Evolutionary conservation across 2,329 filamentous ascomycete species (phyloP).

Genomic region (Diaporthe ilicicola): DNA sequence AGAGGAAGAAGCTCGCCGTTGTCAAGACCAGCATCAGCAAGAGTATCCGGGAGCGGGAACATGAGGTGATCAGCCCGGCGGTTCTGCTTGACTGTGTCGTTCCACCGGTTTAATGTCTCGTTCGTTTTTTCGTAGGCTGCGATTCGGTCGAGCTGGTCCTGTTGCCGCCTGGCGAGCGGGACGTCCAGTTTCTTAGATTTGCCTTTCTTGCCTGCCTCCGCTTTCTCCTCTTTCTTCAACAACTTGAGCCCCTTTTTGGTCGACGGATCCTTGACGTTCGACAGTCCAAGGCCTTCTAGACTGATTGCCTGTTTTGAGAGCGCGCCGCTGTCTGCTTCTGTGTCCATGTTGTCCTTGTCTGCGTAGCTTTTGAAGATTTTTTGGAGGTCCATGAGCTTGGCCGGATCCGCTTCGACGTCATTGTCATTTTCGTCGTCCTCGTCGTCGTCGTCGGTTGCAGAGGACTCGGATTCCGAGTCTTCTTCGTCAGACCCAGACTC

Average conservation of each 20-base stretch:
- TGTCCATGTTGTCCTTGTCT: conserved; percentile 68
- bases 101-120: conserved; percentile 89
- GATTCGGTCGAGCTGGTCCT: conserved; percentile 82
- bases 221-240: conserved; percentile 69
- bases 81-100: conserved; percentile 94
- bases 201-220: conserved; percentile 58
- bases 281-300: conserved; percentile 76
- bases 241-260: conserved; percentile 84
- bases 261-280: conserved; percentile 75
- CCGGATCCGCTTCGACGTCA: conserved; percentile 55
- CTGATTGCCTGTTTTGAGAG: conserved; percentile 73
- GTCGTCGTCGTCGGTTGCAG: conserved; percentile 40
- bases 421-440: conserved; percentile 60
- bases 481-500: conserved; percentile 56
- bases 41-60: conserved; percentile 83
- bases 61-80: conserved; percentile 88
- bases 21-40: conserved; percentile 66
- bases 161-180: conserved; percentile 84
- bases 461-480: conserved; percentile 50
- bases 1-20: conserved; percentile 72
- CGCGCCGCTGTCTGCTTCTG: conserved; percentile 50
- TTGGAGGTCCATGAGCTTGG: conserved; percentile 71
- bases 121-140: conserved; percentile 92
- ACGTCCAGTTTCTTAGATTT: conserved; percentile 78
- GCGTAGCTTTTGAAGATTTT: conserved; percentile 75